Conservation (phyloP, 768 basidiomycete species). For the Sutorius australiensis region DNA sequence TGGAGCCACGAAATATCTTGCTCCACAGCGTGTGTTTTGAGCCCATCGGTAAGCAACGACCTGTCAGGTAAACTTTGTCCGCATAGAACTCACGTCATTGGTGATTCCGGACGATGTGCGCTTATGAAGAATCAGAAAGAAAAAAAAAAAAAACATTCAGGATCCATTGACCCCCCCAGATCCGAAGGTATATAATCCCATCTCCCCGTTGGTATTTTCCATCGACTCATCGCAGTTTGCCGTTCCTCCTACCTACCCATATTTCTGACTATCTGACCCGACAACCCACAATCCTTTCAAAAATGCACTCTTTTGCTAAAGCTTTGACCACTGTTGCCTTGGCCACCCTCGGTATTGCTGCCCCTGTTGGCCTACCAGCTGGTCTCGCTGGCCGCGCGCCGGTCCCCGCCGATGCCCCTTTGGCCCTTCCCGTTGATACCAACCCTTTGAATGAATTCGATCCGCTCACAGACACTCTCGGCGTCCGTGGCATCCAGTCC, state of each 20-base stretch:
- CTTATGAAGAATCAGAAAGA: not conserved
- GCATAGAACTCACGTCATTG: conserved; percentile 7
- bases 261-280: conserved; percentile 8
- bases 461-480: not conserved
- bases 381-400: not conserved
- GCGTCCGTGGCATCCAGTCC: too few relatives aligned
- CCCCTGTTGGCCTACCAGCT: conserved; percentile 7
- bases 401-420: not conserved
- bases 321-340: conserved; percentile 28
- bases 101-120: not conserved
- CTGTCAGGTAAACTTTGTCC: conserved; percentile 1
- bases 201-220: not conserved
- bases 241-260: not conserved
- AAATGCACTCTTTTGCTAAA: conserved; percentile 36
- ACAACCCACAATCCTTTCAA: conserved; percentile 32
- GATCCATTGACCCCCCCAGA: not conserved
- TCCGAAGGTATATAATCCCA: conserved; percentile 18
- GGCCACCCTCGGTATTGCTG: conserved; percentile 25
- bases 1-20: not conserved
- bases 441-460: too few relatives aligned
- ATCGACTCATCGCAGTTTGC: conserved; percentile 20
- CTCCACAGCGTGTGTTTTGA: conserved; percentile 15
- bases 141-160: not conserved
- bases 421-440: not conserved
- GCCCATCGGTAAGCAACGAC: conserved; percentile 5